Conservation (phyloP, 805 yeast species). For the Teunomyces aglyptinius region DNA sequence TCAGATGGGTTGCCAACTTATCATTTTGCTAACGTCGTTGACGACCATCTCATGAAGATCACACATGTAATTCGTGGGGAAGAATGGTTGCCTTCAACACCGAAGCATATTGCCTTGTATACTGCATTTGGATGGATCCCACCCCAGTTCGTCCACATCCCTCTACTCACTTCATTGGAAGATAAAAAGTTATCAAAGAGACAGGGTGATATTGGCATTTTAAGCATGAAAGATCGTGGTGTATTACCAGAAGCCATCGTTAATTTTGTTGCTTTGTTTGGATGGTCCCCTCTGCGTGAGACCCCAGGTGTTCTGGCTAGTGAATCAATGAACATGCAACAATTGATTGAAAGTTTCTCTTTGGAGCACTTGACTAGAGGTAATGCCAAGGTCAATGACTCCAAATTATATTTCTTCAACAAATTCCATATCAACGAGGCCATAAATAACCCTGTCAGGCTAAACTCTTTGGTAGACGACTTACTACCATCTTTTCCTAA, state of each 20-base stretch:
- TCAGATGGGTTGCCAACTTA: constrained; percentile 96
- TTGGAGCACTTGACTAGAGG: constrained; percentile 83
- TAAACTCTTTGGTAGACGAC: constrained; percentile 36
- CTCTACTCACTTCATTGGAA: constrained; percentile 68
- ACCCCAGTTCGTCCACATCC: constrained; percentile 86
- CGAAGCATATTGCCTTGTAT: constrained; percentile 87
- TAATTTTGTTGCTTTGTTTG: constrained; percentile 85
- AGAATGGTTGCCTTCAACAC: constrained; percentile 96
- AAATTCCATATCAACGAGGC: constrained; percentile 57
- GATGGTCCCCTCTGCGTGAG: constrained; percentile 84
- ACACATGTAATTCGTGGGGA: constrained; percentile 97
- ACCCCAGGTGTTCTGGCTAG: constrained; percentile 44
- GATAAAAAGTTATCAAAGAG: constrained; percentile 86
- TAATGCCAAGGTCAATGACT: constrained; percentile 84
- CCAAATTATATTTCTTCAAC: constrained; percentile 75
- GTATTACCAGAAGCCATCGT: constrained; percentile 82
- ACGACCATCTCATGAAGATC: constrained; percentile 88
- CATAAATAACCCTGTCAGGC: constrained; percentile 35
- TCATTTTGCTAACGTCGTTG: constrained; percentile 94
- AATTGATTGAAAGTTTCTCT: constrained; percentile 56
- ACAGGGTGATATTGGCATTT: constrained; percentile 74
- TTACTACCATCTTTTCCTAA: constrained; percentile 19
- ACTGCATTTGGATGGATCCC: constrained; percentile 81
- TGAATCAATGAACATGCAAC: constrained; percentile 52
- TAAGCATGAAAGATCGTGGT: constrained; percentile 56